Percentiles rank a stretch among this genome's conserved stretches.
phyloP scores from a whole-genome alignment of 345 rosid species.

The Salix viminalis region DNA sequence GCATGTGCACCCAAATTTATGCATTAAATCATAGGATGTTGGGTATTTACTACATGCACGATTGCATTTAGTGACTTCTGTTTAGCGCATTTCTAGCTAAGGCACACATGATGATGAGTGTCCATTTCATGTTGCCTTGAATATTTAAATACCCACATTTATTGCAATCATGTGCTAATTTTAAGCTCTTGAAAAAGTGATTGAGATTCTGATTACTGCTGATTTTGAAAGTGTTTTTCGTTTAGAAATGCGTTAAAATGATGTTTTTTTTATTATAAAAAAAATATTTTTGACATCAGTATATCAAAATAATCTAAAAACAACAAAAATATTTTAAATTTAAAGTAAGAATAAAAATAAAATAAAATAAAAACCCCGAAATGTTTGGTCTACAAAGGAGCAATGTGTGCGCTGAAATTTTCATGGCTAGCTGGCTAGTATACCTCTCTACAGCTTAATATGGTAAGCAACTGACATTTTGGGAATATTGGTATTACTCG shows the following conservation, averaged over 20 bases:
- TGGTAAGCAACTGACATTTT: neutral
- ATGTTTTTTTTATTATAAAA: no score
- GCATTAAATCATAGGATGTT: constrained; percentile 41
- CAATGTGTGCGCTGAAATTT: neutral
- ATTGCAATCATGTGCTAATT: constrained; percentile 37
- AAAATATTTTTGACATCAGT: no score
- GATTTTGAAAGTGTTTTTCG: no score
- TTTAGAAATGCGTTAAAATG: no score
- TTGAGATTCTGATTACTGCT: accelerated
- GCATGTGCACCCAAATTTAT: constrained; percentile 34
- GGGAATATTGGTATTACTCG: neutral
- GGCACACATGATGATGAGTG: constrained; percentile 11
- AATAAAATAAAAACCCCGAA: neutral
- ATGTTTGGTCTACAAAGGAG: neutral
- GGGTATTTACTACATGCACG: constrained; percentile 41
- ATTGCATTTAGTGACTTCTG: constrained; percentile 39
- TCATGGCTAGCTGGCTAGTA: neutral
- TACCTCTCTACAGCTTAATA: neutral
- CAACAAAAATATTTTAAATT: no score
- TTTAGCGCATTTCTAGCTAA: constrained; percentile 37
- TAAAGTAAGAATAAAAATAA: no score
- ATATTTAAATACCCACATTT: constrained; percentile 21
- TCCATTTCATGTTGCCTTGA: constrained; percentile 20
- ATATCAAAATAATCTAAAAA: no score
- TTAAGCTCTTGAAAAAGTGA: neutral